These are phyloP conservation scores for Trichaptum fuscoviolaceum DNA, from an alignment of 768 basidiomycete genomes.

Conservation along the genomic window DNA sequence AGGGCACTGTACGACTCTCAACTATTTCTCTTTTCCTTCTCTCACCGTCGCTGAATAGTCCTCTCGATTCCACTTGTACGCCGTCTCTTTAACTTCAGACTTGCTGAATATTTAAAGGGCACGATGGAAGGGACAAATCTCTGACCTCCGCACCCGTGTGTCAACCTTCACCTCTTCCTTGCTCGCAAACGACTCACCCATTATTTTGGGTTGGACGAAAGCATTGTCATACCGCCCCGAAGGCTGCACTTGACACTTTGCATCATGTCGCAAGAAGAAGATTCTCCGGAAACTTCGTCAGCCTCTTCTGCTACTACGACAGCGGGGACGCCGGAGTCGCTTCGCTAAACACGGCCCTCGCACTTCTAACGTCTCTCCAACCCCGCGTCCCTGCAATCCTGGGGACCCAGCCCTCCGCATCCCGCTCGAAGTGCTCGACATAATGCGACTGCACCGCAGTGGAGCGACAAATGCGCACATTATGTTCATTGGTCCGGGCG, in stretches of 20 bases:
- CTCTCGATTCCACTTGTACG: no score
- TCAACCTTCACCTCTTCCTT: slow-evolving; percentile 24
- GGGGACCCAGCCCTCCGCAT: slow-evolving; percentile 31
- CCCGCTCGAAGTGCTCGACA: slow-evolving; percentile 43
- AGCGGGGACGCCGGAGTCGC: slow-evolving; percentile 14
- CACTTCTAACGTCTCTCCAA: slow-evolving; percentile 20
- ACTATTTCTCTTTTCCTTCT: no score
- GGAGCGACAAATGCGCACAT: slow-evolving; percentile 43
- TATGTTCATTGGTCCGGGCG: slow-evolving; percentile 47
- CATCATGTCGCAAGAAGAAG: slow-evolving; percentile 52
- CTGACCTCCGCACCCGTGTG: slow-evolving; percentile 22
- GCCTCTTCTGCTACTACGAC: no score
- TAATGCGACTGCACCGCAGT: slow-evolving; percentile 38
- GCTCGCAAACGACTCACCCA: slow-evolving; percentile 24
- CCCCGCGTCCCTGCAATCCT: slow-evolving; percentile 29
- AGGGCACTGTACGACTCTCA: no score
- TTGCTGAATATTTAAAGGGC: no score
- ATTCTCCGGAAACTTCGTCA: slow-evolving; percentile 2
- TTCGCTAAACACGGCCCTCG: slow-evolving; percentile 18
- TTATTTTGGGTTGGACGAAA: slow-evolving; percentile 52
- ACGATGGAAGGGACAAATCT: slow-evolving; percentile 16
- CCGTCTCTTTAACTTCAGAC: no score
- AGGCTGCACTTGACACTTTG: slow-evolving; percentile 73
- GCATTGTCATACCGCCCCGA: slow-evolving; percentile 51
- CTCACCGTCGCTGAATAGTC: no score